Evolutionary conservation across 768 basidiomycete species (phyloP), one percentile per base, ranked within the genome.

Genomic region (Gautieria morchelliformis): DNA sequence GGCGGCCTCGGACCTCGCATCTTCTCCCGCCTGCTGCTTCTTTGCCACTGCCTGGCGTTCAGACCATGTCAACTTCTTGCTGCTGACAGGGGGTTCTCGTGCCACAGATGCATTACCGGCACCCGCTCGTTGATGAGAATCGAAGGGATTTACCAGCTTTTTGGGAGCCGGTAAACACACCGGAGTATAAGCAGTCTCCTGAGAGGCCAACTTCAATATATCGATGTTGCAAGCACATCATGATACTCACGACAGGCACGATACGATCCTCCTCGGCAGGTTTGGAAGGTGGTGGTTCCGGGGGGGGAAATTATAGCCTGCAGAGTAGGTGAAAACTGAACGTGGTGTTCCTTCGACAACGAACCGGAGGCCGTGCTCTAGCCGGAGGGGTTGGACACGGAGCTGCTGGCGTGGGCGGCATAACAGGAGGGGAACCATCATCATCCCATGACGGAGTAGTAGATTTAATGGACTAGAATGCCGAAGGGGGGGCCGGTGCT

Each of bases 1-100:
- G 0, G 84, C 82, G 44, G 74, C 72, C 45, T 75, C 81, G 64
- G 87, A 90, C 47, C 72, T 73, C 9, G 75, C 73, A 59, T 84
- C 84, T 57, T 92, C 93, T 62, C 88, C 91, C 62, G 85, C 89
- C 15, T 78, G 75, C 63, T 91, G 88, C 66, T 86, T 85, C 75
- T 93, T 94, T 1, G 92, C 87, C n/a, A 85, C 72, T 0, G 89
- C 93, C 66, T 97, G 94, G 20, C 94, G 78, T 68, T 98, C 89
- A 58, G 81, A 87, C 95, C 95, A 98, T 0, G 94, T 95, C 60
- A 95, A 69, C 69, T 92, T 94, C 74, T 89, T 89, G 0, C 77
- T 80, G 20, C 72, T 72, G 4, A 59, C 51, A 11, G 8, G 58
- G 17, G 35, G 49, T 0, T 27, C 41, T 20, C 56, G 59, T 20